Conservation (phyloP, 1,139 yeast genomes). For the Debaryomyces sp. region DNA sequence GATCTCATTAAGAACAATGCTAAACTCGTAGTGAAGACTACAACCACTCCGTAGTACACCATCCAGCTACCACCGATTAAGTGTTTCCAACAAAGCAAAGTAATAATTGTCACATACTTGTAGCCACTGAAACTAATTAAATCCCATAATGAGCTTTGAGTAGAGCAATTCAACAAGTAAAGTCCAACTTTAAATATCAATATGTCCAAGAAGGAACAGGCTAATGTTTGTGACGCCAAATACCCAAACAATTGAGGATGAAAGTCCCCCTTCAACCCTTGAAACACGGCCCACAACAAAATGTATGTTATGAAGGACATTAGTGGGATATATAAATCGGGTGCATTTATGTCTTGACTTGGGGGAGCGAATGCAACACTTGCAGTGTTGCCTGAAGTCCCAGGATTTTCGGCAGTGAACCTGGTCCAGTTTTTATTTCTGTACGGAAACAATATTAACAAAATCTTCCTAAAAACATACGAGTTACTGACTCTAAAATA, state of each 20-base stretch:
- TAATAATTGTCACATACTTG: constrained; percentile 81
- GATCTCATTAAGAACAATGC: constrained; percentile 83
- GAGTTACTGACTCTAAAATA: constrained; percentile 92
- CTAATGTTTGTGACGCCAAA: constrained; percentile 87
- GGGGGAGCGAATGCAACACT: constrained; percentile 70
- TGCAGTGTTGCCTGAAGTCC: constrained; percentile 20
- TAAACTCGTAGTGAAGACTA: constrained; percentile 50
- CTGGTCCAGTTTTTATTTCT: constrained; percentile 79
- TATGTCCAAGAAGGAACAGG: constrained; percentile 75
- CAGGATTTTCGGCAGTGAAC: constrained; percentile 30
- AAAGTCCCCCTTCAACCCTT: constrained; percentile 87
- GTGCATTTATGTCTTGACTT: constrained; percentile 84
- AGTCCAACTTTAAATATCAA: constrained; percentile 47
- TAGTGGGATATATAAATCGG: constrained; percentile 93
- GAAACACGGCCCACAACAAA: constrained; percentile 78
- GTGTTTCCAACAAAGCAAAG: constrained; percentile 53
- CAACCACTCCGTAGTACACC: constrained; percentile 42
- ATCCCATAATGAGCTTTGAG: constrained; percentile 69
- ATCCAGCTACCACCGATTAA: constrained; percentile 37
- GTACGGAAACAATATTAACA: constrained; percentile 83
- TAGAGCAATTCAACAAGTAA: constrained; percentile 52
- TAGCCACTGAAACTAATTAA: constrained; percentile 90
- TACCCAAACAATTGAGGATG: constrained; percentile 93
- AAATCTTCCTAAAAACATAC: constrained; percentile 76
- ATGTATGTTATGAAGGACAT: constrained; percentile 93